Percentiles rank a stretch among this genome's conserved stretches.
phyloP scores from a whole-genome alignment of 441 rosid genomes.

The Erysimum cheiri region DNA sequence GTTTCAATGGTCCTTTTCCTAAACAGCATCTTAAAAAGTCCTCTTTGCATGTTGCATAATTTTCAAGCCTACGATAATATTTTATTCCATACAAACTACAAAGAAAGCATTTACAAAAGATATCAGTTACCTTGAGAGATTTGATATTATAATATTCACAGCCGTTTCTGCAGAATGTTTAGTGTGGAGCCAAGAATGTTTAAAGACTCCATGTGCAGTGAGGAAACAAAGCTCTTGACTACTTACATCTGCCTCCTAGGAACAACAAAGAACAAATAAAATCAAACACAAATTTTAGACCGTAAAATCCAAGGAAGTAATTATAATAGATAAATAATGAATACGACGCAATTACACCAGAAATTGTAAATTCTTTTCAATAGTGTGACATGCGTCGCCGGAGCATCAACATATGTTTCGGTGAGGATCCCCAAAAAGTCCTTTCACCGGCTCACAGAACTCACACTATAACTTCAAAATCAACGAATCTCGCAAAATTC shows the following conservation, averaged over 20 bases:
- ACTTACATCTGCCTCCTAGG: conserved; percentile 20
- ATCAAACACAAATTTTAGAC: conserved; percentile 23
- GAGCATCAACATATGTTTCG: conserved; percentile 20
- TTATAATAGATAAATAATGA: not conserved
- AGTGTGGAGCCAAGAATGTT: conserved; percentile 48
- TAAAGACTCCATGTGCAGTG: conserved; percentile 49
- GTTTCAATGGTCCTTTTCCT: conserved; percentile 52
- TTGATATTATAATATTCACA: conserved; percentile 38
- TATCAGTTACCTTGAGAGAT: conserved; percentile 17
- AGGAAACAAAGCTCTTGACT: conserved; percentile 36
- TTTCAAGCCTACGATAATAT: conserved; percentile 22
- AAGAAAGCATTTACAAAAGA: conserved; percentile 13
- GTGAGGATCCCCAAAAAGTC: not conserved
- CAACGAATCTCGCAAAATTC: conserved; percentile 2
- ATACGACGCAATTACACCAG: not conserved
- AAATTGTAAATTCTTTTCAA: not conserved
- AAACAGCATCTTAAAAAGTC: conserved; percentile 63
- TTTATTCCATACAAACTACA: conserved; percentile 9
- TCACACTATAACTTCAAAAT: conserved; percentile 24
- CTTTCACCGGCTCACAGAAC: conserved; percentile 19
- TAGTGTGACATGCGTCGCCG: conserved; percentile 26
- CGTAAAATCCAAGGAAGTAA: conserved; percentile 33
- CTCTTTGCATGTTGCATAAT: conserved; percentile 41
- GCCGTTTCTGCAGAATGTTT: conserved; percentile 51
- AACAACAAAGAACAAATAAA: conserved; percentile 11